Evolutionary conservation across 1,284 basidiomycete species (phyloP), one percentile per base, ranked within the genome.

Genomic region (Naganishia sp.): DNA sequence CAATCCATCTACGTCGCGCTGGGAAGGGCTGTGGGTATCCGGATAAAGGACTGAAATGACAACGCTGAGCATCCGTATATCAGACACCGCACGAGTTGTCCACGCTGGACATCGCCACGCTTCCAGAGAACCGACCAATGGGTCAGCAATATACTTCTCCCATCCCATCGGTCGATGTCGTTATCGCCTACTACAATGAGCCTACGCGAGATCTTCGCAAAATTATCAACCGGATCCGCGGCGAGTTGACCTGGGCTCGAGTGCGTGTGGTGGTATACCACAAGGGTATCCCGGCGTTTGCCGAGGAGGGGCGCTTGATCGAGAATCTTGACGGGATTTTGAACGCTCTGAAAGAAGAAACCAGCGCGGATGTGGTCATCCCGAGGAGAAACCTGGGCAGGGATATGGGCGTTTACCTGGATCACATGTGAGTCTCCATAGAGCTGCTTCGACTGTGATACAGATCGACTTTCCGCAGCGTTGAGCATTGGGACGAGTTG

Each of bases 161-260:
- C 28, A 11, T 60, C 4, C 57, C 57, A 21, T 35, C 57, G 3
- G n/a, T 60, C 17, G 57, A 60, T 32, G n/a, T 60, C 46, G 46
- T 60, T 21, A 41, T 60, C 47, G 57, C 57, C 13, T 49, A 60
- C n/a, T 60, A 60, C 57, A 41, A 60, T 35, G 57, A 60, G 50
- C 57, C 57, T 13, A 46, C 39, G 3, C 23, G 46, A 7, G 45
- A 15, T 13, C 32, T 60, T 1, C 57, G 57, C 3, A 31, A 32
- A 23, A 17, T 39, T 5, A 50, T 50, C 3, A 35, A 45, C 21
- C 25, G 57, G 7, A n/a, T 60, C 23, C 31, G 31, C 21, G 41
- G 47, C 46, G 57, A 60, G 23, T 35, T 60, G 21, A 60, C 57
- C 1, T 60, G 46, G 57, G 57, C 46, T 6, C 25, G 21, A 6